Percentiles rank a stretch among this genome's conserved stretches.
These are phyloP conservation scores for Mycosphaerella sp. DNA, from an alignment of 2,329 filamentous ascomycete species.

Conservation along the genomic window DNA sequence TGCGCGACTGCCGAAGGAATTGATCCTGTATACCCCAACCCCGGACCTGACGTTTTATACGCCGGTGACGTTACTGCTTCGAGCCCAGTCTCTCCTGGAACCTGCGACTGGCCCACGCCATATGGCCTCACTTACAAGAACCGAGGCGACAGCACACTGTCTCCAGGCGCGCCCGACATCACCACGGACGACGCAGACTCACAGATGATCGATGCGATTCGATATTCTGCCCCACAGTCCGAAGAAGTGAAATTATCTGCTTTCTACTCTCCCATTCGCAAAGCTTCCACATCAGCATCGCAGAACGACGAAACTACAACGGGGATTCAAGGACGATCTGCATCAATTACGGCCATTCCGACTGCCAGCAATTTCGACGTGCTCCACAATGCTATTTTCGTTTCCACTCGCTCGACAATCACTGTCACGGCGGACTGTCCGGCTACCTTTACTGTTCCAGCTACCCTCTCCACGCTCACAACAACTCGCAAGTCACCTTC, in stretches of 20 bases:
- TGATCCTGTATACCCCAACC: constrained; percentile 38
- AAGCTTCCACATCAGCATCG: neutral
- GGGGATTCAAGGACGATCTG: neutral
- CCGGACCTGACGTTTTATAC: constrained; percentile 38
- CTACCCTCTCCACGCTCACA: constrained; percentile 1
- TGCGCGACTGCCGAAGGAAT: constrained; percentile 36
- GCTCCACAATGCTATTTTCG: neutral
- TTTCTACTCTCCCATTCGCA: neutral
- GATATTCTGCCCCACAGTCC: neutral
- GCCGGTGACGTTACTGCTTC: constrained; percentile 31
- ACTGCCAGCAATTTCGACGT: neutral
- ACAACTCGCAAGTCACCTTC: neutral
- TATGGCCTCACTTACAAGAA: constrained; percentile 27
- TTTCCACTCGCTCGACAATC: constrained; percentile 1
- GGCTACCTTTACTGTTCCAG: constrained; percentile 22
- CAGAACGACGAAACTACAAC: constrained; percentile 1
- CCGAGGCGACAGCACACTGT: constrained; percentile 11
- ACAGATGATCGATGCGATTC: neutral
- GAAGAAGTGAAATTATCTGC: neutral
- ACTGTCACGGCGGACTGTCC: constrained; percentile 23
- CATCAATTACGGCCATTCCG: neutral
- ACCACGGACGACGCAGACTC: neutral
- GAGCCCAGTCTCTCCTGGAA: constrained; percentile 23
- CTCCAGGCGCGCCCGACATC: neutral
- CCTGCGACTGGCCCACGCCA: constrained; percentile 30